phyloP scores from a whole-genome alignment of 768 basidiomycete species.

The Hemileccinum impolitum region DNA sequence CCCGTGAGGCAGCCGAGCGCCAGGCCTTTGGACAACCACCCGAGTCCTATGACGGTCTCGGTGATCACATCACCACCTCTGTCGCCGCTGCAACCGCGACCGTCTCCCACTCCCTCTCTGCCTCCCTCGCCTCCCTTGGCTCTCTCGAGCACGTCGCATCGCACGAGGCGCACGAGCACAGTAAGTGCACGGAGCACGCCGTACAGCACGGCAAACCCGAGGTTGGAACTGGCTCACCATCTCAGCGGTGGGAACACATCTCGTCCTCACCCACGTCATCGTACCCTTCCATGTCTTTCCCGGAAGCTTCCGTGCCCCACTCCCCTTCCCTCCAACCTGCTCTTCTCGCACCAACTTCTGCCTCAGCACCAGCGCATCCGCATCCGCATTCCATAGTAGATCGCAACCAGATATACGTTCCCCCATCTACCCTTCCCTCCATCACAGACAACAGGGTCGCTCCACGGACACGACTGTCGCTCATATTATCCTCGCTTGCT shows the following conservation, averaged over 20 bases:
- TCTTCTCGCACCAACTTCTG: slow-evolving; percentile 15
- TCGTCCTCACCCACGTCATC: slow-evolving; percentile 53
- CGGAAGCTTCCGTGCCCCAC: slow-evolving; percentile 56
- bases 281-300: slow-evolving; percentile 79
- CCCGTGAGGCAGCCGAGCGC: slow-evolving; percentile 42
- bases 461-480: slow-evolving; percentile 61
- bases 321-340: slow-evolving; percentile 35
- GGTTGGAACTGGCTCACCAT: slow-evolving; percentile 23
- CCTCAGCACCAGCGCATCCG: slow-evolving; percentile 5
- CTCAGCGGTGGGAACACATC: slow-evolving; percentile 75
- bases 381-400: slow-evolving; percentile 21
- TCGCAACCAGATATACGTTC: slow-evolving; percentile 24
- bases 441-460: slow-evolving; percentile 70
- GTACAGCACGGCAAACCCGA: slow-evolving; percentile 12
- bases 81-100: slow-evolving; percentile 15
- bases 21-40: slow-evolving; percentile 25
- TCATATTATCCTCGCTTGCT: slow-evolving; percentile 69
- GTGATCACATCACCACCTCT: slow-evolving; percentile 25
- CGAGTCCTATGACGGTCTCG: slow-evolving; percentile 23
- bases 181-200: not conserved
- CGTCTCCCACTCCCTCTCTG: slow-evolving; percentile 18
- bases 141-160: slow-evolving; percentile 12
- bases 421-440: slow-evolving; percentile 55
- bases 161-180: slow-evolving; percentile 31
- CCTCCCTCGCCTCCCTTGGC: slow-evolving; percentile 18